phyloP scores from a whole-genome alignment of 371 early-diverging fungal species.

The Rhizopus arrhizus region DNA sequence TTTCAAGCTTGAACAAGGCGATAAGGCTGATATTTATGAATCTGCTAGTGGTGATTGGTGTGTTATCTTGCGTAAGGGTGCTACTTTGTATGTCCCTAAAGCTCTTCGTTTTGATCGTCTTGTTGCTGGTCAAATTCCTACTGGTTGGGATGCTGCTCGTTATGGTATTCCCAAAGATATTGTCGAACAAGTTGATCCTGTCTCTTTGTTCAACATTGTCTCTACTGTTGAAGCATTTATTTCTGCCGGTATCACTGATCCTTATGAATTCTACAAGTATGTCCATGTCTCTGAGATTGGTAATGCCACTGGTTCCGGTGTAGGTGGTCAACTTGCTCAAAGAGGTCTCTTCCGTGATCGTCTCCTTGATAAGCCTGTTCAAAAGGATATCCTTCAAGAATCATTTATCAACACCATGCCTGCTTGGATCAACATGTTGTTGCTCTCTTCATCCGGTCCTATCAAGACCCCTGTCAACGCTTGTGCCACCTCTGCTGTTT shows the following conservation, averaged over 20 bases:
- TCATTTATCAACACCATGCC: slow-evolving; percentile 96
- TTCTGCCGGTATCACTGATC: slow-evolving; percentile 92
- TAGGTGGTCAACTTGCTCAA: slow-evolving; percentile 85
- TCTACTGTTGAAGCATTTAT: slow-evolving; percentile 94
- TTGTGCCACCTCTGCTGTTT: slow-evolving; percentile 92
- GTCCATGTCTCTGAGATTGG: slow-evolving; percentile 95
- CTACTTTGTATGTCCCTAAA: slow-evolving; percentile 90
- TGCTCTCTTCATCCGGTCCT: slow-evolving; percentile 93
- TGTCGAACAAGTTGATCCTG: slow-evolving; percentile 87
- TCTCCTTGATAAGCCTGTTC: slow-evolving; percentile 83
- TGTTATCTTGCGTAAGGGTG: slow-evolving; percentile 86
- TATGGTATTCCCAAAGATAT: slow-evolving; percentile 95
- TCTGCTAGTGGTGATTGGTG: slow-evolving; percentile 69
- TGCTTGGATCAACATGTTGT: slow-evolving; percentile 96
- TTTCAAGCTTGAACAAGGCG: slow-evolving; percentile 87
- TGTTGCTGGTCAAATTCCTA: slow-evolving; percentile 94
- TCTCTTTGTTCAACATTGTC: slow-evolving; percentile 87
- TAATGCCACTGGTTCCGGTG: slow-evolving; percentile 85
- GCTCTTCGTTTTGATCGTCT: slow-evolving; percentile 92
- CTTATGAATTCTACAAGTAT: slow-evolving; percentile 97
- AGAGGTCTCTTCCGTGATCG: slow-evolving; percentile 81
- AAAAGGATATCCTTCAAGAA: slow-evolving; percentile 94
- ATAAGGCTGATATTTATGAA: slow-evolving; percentile 83
- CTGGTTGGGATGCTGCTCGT: slow-evolving; percentile 92
- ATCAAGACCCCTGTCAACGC: slow-evolving; percentile 96